phyloP scores from a whole-genome alignment of 345 rosid genomes.

The Geranium rotundifolium region DNA sequence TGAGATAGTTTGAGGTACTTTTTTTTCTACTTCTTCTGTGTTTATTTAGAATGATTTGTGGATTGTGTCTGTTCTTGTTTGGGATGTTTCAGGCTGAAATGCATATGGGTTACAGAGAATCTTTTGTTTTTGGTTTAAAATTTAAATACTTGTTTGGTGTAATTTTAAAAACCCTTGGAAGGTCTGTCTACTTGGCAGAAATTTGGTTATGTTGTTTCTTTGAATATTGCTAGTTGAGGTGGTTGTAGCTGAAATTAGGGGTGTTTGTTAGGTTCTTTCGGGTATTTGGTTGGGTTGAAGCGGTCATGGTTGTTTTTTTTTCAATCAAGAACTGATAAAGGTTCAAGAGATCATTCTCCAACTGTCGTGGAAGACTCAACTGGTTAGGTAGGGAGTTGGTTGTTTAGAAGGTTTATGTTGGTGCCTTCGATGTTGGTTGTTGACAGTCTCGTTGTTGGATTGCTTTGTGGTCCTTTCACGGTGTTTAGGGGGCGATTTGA shows the following conservation, averaged over 20 bases:
- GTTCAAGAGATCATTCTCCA: neutral
- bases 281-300: neutral
- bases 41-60: too few relatives aligned
- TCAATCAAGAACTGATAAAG: neutral
- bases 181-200: neutral
- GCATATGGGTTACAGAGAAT: neutral
- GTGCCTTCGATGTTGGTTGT: neutral
- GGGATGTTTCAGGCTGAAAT: neutral
- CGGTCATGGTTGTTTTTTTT: neutral
- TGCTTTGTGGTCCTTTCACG: too few relatives aligned
- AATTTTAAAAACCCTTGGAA: too few relatives aligned
- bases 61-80: too few relatives aligned
- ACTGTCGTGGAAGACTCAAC: neutral
- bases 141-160: neutral
- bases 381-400: neutral
- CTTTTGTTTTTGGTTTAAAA: neutral
- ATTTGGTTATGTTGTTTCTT: too few relatives aligned
- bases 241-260: neutral
- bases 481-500: too few relatives aligned
- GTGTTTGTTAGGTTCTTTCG: neutral
- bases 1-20: slow-evolving; percentile 14
- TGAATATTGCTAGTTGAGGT: neutral
- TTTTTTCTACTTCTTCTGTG: neutral
- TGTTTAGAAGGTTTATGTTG: neutral
- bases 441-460: neutral